phyloP scores from a whole-genome alignment of 2,329 filamentous ascomycete genomes.

The Colletotrichum cereale region DNA sequence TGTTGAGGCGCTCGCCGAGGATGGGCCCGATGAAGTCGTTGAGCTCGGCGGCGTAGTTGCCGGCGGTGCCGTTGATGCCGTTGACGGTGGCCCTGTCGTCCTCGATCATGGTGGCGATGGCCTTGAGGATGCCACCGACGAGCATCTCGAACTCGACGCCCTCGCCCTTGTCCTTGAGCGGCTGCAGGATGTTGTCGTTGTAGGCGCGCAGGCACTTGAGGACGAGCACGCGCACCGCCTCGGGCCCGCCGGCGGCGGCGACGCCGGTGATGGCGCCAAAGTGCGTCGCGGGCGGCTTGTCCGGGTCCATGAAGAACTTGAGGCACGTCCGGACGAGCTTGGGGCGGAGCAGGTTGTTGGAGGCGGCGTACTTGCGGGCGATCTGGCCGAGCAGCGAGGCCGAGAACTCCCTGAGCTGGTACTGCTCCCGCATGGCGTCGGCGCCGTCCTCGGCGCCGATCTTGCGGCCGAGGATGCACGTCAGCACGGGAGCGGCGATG shows the following conservation, averaged over 20 bases:
- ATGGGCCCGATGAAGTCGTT: conserved; percentile 68
- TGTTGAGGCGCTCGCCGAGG: conserved; percentile 62
- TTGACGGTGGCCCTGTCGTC: conserved; percentile 36
- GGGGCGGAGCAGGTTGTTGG: conserved; percentile 85
- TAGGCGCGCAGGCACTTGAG: conserved; percentile 68
- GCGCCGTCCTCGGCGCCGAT: conserved; percentile 72
- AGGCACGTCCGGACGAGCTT: conserved; percentile 93
- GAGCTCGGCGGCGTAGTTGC: conserved; percentile 59
- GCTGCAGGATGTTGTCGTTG: conserved; percentile 65
- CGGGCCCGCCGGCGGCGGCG: conserved; percentile 77
- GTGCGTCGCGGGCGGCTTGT: conserved; percentile 84
- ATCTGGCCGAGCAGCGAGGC: conserved; percentile 85
- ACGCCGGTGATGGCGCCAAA: conserved; percentile 91
- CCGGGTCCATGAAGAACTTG: conserved; percentile 90
- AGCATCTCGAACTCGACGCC: conserved; percentile 68
- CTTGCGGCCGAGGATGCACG: conserved; percentile 88
- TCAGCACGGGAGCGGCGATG: conserved; percentile 88
- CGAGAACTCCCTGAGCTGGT: conserved; percentile 85
- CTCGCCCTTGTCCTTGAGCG: conserved; percentile 65
- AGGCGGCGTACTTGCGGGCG: conserved; percentile 82
- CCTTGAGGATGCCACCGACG: conserved; percentile 67
- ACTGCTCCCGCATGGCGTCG: conserved; percentile 72
- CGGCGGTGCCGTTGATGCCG: conserved; percentile 41
- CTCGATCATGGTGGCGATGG: conserved; percentile 59
- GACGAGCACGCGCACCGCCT: conserved; percentile 68